Base-by-base conservation (phyloP, 2,329 filamentous ascomycete species). In the Eutypella sp. region DNA sequence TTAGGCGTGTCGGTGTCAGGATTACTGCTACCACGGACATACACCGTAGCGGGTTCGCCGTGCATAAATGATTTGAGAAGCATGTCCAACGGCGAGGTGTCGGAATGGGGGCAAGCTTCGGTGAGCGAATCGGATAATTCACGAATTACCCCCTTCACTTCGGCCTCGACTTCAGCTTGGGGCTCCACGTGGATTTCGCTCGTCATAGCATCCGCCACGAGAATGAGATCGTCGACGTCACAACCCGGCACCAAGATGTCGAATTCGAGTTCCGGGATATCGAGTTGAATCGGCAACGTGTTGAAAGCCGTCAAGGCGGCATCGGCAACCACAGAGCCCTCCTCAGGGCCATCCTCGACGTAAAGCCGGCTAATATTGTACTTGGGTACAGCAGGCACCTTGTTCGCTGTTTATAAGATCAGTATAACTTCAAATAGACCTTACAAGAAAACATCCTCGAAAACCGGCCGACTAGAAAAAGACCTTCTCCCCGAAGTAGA, bases 191-290 rank as follows among this genome's bases (percentile, higher is more conserved):
- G 67, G 27, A 96, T 70, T 33, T 74, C 68, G 16, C 78, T 75
- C 1, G 89, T 95, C 16, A 75, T 74, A 7, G 88, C 89, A 57
- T 87, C 81, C 3, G 89, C 91, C 45, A 97, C 77, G 52, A 82
- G 74, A 57, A 99, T 93, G 51, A 84, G 78, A 46, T 93, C 83
- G 19, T 79, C 71, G 4, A 78, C 72, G 22, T 78, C 74, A 67
- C 93, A 99, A 50, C 89, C 89, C 37, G 89, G 84, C 5, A 97
- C 84, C 40, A 96, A 73, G 24, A 97, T 81, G 51, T 91, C 84
- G 60, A 97, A 96, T 1, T 81, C 83, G 47, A 97, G 81, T 31
- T 85, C 74, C 11, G 93, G 93, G 18, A 96, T 72, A 19, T 81
- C 78, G 44, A 96, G 71, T 47, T 84, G 78, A 42, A 99, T 66